Evolutionary conservation across 2,329 filamentous ascomycete genomes (phyloP).

Genomic region (Karstenula rhodostoma): DNA sequence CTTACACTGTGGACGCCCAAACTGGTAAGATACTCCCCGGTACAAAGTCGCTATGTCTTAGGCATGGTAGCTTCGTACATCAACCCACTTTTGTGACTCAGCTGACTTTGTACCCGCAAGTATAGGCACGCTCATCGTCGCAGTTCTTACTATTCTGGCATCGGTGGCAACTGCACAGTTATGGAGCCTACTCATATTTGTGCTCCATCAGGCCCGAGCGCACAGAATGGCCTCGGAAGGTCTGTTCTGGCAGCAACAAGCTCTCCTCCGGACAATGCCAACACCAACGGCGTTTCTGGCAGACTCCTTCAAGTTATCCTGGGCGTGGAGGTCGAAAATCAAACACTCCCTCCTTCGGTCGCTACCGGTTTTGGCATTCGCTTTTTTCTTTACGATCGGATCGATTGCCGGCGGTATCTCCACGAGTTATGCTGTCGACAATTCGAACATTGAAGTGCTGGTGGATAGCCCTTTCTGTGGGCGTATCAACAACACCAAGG

Average conservation of each 20-base stretch:
- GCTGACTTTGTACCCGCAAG: no score
- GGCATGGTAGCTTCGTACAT: no score
- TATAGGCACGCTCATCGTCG: slow-evolving; percentile 15
- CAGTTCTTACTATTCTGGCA: slow-evolving; percentile 16
- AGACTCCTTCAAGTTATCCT: slow-evolving; percentile 24
- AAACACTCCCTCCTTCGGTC: neutral
- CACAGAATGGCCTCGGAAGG: slow-evolving; percentile 21
- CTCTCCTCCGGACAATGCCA: slow-evolving; percentile 21
- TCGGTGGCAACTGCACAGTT: slow-evolving; percentile 19
- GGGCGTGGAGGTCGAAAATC: slow-evolving; percentile 16
- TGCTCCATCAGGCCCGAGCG: slow-evolving; percentile 19
- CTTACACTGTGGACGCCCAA: slow-evolving; percentile 12
- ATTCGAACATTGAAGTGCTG: slow-evolving; percentile 18
- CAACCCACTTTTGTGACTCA: no score
- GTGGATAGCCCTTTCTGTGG: slow-evolving; percentile 21
- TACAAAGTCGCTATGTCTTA: no score
- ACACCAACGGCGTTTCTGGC: slow-evolving; percentile 21
- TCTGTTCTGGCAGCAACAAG: slow-evolving; percentile 26
- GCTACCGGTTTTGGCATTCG: slow-evolving; percentile 8
- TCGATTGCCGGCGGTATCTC: slow-evolving; percentile 18
- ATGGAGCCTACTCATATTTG: slow-evolving; percentile 23
- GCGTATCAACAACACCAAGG: slow-evolving; percentile 2
- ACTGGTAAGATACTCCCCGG: no score
- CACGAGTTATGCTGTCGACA: slow-evolving; percentile 18
- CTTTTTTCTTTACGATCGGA: slow-evolving; percentile 15